Conservation (phyloP, 495 filamentous ascomycete genomes). For the Talaromyces adpressus region DNA sequence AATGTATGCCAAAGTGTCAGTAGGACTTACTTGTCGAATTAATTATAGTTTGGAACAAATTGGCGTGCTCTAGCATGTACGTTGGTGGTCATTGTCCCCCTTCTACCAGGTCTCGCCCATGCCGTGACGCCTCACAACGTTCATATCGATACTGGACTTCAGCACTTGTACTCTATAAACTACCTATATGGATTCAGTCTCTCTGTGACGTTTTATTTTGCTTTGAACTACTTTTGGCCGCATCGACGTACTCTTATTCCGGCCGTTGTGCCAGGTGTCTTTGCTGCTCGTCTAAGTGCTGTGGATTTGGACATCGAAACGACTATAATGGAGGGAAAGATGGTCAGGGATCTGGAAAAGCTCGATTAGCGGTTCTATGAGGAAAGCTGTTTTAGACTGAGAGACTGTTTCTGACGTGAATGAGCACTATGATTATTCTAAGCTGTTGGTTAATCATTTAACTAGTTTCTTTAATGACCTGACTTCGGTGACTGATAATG, state of each 20-base stretch:
- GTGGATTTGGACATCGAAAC: conserved; percentile 2
- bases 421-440: background rate
- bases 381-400: background rate
- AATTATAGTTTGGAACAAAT: conserved; percentile 16
- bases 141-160: conserved; percentile 14
- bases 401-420: background rate
- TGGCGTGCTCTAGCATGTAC: conserved; percentile 21
- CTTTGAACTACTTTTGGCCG: conserved; percentile 9
- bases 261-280: background rate
- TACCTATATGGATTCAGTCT: conserved; percentile 45
- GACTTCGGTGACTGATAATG: background rate
- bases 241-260: conserved; percentile 7
- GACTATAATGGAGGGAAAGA: background rate
- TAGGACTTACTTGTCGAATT: background rate
- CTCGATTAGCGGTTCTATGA: no score
- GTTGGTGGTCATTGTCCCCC: conserved; percentile 27
- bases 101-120: conserved; percentile 25
- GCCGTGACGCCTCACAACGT: conserved; percentile 17
- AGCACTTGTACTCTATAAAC: conserved; percentile 42
- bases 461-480: background rate
- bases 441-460: no score
- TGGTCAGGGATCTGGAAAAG: background rate
- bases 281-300: conserved; percentile 3
- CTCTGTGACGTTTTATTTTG: conserved; percentile 30
- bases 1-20: background rate